A percentile compares a stretch with the other conserved stretches of the same genome.
Evolutionary conservation across 805 yeast species (phyloP).

Genomic region (Cyberlindnera lachancei): DNA sequence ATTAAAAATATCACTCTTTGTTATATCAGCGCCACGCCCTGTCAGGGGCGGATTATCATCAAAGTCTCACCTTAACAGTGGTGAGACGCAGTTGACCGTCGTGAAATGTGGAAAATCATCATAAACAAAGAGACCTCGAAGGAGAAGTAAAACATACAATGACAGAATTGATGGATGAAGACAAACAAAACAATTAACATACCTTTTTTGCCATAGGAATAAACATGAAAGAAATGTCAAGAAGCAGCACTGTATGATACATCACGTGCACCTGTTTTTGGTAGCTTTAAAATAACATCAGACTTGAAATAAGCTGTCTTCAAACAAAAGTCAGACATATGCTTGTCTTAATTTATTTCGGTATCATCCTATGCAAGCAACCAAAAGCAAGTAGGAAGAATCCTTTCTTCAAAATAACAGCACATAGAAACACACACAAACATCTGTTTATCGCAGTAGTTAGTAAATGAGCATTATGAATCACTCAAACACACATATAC

Average conservation of each 20-base stretch:
- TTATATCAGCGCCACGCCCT: constrained; percentile 65
- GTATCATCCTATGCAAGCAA: constrained; percentile 66
- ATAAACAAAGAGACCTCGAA: constrained; percentile 29
- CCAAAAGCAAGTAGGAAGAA: constrained; percentile 21
- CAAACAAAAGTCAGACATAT: constrained; percentile 84
- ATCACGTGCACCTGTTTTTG: no score
- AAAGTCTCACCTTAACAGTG: constrained; percentile 43
- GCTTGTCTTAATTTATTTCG: constrained; percentile 78
- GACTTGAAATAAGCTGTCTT: constrained; percentile 52
- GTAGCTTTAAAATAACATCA: constrained; percentile 30
- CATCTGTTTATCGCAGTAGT: no score
- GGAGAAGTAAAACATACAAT: neutral
- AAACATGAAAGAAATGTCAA: no score
- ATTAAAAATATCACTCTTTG: no score
- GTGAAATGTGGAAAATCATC: constrained; percentile 60
- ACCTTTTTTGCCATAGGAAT: constrained; percentile 6
- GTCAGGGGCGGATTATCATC: constrained; percentile 82
- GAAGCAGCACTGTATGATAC: no score
- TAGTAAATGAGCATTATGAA: no score
- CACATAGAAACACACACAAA: no score
- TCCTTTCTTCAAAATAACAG: constrained; percentile 20
- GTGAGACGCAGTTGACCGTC: constrained; percentile 63
- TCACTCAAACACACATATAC: no score
- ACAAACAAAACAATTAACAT: constrained; percentile 1
- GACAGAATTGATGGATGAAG: neutral